These are phyloP conservation scores for Aeminium ludgeri DNA, from an alignment of 495 filamentous ascomycete genomes.

Conservation along the genomic window DNA sequence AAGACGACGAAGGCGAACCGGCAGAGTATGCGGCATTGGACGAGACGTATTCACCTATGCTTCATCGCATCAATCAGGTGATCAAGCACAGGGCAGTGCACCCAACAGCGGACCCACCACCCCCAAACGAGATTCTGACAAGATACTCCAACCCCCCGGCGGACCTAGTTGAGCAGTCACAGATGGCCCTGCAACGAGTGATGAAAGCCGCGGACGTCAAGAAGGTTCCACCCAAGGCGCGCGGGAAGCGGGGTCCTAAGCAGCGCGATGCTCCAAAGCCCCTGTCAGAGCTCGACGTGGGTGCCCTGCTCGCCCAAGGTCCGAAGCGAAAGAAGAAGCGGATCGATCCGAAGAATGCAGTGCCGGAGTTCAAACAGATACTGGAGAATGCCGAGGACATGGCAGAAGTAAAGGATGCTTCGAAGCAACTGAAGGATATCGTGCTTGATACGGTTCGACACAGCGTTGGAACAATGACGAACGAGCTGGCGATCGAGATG, in stretches of 20 bases:
- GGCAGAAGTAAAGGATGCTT: slow-evolving; percentile 45
- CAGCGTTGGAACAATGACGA: slow-evolving; percentile 58
- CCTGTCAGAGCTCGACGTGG: slow-evolving; percentile 79
- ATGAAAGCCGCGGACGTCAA: slow-evolving; percentile 64
- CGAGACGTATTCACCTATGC: slow-evolving; percentile 75
- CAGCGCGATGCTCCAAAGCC: slow-evolving; percentile 54
- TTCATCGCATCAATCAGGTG: slow-evolving; percentile 77
- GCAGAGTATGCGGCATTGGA: slow-evolving; percentile 63
- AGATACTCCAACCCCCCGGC: slow-evolving; percentile 61
- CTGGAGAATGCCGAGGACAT: slow-evolving; percentile 46
- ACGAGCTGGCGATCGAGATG: slow-evolving; percentile 58
- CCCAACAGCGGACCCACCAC: slow-evolving; percentile 48
- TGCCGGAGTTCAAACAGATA: slow-evolving; percentile 82
- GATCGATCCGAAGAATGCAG: slow-evolving; percentile 63
- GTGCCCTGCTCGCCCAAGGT: slow-evolving; percentile 48
- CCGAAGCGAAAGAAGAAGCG: slow-evolving; percentile 33
- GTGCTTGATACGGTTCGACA: slow-evolving; percentile 50
- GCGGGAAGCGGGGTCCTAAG: slow-evolving; percentile 44
- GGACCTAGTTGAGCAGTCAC: slow-evolving; percentile 39
- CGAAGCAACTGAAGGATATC: slow-evolving; percentile 56
- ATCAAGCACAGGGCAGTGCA: slow-evolving; percentile 67
- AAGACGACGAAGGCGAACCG: slow-evolving; percentile 57
- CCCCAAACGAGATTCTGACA: slow-evolving; percentile 48
- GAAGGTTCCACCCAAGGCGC: slow-evolving; percentile 62
- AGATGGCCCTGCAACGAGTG: slow-evolving; percentile 42